Evolutionary conservation across 179 eudicot genomes (phyloP), one percentile per base, ranked within the genome.

Genomic region (Camellia oleifera): DNA sequence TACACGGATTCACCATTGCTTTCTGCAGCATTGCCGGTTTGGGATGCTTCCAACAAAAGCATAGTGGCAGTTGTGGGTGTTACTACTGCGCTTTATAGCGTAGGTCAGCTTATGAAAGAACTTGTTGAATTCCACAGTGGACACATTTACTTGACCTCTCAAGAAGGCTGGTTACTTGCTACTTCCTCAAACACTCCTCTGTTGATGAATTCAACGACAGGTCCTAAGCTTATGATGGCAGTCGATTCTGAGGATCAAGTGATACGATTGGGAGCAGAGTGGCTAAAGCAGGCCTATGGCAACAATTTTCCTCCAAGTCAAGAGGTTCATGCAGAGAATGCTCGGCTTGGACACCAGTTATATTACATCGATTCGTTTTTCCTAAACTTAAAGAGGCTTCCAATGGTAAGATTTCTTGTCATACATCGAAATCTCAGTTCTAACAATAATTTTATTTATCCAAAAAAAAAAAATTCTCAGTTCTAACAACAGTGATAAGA

Each of bases 31-130:
- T 84, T 94, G 82, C 99, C 99, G 4, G 98, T 96, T 5, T 82
- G 94, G 91, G 94, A 94, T 66, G 79, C 93, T n/a, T 80, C 97
- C 32, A 84, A 88, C 72, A 69, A 85, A 77, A 90, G 86, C 75
- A 96, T 96, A 79, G 91, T 92, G 67, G 99, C 98, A 5, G 99
- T 96, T 65, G 98, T 96, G 58, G 99, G 99, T 61, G 99, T 91
- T 23, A 96, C 98, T 3, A 96, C 97, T 3, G 93, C 99, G 0
- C 89, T 96, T 14, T 92, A 87, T 68, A 92, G 99, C 72, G 99
- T 96, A 5, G 99, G 99, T 10, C 93, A 88, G 86, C 78, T 96
- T 86, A 96, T 96, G 99, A 94, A 88, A 85, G 98, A 96, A 64
- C 90, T 96, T 46, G 99, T 96, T 53, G 96, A 89, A 70, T 85